These are phyloP conservation scores for Micractinium sp. DNA, from an alignment of 139 green algal species.

Conservation along the genomic window DNA sequence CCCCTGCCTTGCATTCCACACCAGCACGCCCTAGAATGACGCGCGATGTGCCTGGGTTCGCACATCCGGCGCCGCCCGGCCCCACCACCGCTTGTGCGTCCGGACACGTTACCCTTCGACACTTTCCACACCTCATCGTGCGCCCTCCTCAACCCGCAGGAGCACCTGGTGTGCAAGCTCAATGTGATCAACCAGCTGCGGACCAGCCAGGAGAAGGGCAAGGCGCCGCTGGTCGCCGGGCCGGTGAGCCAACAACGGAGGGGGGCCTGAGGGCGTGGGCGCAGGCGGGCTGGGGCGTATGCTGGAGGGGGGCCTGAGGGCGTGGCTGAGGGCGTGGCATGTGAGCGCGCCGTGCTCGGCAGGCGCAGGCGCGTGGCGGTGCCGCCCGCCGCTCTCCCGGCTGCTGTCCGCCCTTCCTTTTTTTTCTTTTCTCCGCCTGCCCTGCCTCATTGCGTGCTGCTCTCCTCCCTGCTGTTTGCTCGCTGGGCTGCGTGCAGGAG, in stretches of 20 bases:
- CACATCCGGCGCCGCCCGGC: too few relatives aligned
- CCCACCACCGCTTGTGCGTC: neutral
- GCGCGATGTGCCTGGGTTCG: too few relatives aligned
- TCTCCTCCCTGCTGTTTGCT: neutral
- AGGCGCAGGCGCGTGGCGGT: neutral
- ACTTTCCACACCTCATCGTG: neutral
- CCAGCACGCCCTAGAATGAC: too few relatives aligned
- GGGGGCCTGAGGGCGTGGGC: too few relatives aligned
- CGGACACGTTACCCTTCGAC: neutral
- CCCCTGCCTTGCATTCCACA: too few relatives aligned
- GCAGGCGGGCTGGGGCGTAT: too few relatives aligned
- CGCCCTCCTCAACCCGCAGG: neutral
- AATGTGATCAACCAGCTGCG: conserved; percentile 30
- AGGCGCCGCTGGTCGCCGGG: neutral
- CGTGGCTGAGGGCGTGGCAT: neutral
- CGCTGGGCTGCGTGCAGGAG: neutral
- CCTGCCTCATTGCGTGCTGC: neutral
- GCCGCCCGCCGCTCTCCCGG: too few relatives aligned
- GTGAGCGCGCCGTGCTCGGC: neutral
- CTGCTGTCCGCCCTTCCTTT: too few relatives aligned
- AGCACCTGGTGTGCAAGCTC: conserved; percentile 38
- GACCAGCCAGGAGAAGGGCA: conserved; percentile 3
- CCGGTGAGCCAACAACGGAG: conserved; percentile 6
- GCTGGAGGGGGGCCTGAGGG: too few relatives aligned
- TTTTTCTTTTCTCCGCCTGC: too few relatives aligned